Conservation (phyloP, 176 grass and related monocot genomes). For the Musa acuminata region DNA sequence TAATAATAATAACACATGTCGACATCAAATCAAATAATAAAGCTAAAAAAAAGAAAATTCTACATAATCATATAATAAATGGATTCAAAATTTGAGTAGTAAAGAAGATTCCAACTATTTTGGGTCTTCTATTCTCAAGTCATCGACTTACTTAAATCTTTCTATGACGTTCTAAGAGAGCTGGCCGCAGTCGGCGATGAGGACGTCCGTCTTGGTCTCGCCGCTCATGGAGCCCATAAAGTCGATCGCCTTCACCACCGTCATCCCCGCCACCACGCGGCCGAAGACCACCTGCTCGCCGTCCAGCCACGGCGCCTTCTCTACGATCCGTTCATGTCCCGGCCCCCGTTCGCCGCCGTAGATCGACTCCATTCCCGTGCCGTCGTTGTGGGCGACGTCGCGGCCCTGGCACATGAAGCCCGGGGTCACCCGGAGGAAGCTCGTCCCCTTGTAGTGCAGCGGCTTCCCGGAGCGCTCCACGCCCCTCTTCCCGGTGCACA, state of each 20-base stretch:
- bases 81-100: too few relatives aligned
- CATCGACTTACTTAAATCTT: too few relatives aligned
- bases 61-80: too few relatives aligned
- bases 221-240: not conserved
- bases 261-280: not conserved
- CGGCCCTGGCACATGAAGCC: constrained; percentile 1
- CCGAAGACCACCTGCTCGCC: constrained; percentile 6
- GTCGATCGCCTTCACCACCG: not conserved
- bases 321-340: not conserved
- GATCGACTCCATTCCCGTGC: not conserved
- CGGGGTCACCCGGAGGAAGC: constrained; percentile 1
- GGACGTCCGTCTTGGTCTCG: not conserved
- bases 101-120: too few relatives aligned
- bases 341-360: not conserved
- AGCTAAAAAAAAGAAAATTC: too few relatives aligned
- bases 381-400: not conserved
- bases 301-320: not conserved
- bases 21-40: too few relatives aligned
- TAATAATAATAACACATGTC: too few relatives aligned
- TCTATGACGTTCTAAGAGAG: not conserved
- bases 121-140: too few relatives aligned
- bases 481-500: not conserved
- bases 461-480: not conserved
- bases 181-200: constrained; percentile 6
- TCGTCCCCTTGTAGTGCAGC: not conserved